Evolutionary conservation across 1,284 basidiomycete genomes (phyloP).

Genomic region (Sporisorium graminicola): DNA sequence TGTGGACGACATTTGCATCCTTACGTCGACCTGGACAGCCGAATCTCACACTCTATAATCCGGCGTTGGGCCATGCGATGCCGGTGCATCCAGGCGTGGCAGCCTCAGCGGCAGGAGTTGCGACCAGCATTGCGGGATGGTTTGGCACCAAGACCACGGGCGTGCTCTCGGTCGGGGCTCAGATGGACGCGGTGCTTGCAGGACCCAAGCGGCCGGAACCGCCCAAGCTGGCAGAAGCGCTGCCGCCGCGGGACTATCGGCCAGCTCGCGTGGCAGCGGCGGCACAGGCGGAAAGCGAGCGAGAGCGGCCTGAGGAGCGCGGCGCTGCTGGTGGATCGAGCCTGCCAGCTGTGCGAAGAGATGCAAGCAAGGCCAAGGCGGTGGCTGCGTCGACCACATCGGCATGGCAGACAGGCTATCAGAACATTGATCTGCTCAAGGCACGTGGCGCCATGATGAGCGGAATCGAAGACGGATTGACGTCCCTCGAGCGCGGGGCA

Average conservation of each 20-base stretch:
- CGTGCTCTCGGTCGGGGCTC: conserved; percentile 49
- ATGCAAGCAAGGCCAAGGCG: conserved; percentile 36
- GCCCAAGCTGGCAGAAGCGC: conserved; percentile 41
- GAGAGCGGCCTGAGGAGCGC: conserved; percentile 5
- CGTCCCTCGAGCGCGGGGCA: conserved; percentile 53
- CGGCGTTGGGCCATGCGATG: conserved; percentile 27
- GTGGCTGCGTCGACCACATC: conserved; percentile 37
- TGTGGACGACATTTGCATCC: conserved; percentile 63
- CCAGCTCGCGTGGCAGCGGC: conserved; percentile 7
- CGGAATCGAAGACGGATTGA: conserved; percentile 58
- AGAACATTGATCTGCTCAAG: conserved; percentile 53
- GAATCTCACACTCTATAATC: conserved; percentile 46
- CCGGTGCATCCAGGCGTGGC: conserved; percentile 56
- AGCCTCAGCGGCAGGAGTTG: conserved; percentile 53
- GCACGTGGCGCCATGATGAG: conserved; percentile 56
- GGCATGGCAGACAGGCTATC: conserved; percentile 32
- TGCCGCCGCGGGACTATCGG: conserved; percentile 34
- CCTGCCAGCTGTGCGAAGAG: conserved; percentile 17
- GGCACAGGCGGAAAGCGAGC: background rate
- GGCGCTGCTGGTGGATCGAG: conserved; percentile 9
- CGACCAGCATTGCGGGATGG: conserved; percentile 59
- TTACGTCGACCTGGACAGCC: conserved; percentile 56
- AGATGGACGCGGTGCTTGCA: conserved; percentile 54
- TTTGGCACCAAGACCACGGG: conserved; percentile 54
- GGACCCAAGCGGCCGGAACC: conserved; percentile 52